These are phyloP conservation scores for Phlebiopsis flavidoalba DNA, from an alignment of 768 basidiomycete genomes.

Conservation along the genomic window DNA sequence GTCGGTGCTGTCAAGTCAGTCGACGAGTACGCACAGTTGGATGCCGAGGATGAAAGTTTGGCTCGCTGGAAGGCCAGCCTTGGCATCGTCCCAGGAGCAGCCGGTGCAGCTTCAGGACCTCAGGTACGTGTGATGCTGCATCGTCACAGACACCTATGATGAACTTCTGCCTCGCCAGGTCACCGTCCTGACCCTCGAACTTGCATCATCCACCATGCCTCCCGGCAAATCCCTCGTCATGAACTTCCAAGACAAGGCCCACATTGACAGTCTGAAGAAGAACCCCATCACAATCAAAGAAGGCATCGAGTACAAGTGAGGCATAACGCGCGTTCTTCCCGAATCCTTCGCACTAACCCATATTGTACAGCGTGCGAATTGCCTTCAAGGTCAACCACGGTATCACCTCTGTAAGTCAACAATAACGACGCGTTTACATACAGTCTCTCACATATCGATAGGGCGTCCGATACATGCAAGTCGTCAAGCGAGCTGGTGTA, in stretches of 20 bases:
- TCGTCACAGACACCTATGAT: not conserved
- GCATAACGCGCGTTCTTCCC: conserved; percentile 1
- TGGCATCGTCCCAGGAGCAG: conserved; percentile 62
- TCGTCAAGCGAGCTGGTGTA: conserved; percentile 76
- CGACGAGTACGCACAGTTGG: conserved; percentile 81
- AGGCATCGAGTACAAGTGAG: conserved; percentile 85
- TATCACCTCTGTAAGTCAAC: conserved; percentile 66
- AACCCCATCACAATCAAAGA: conserved; percentile 78
- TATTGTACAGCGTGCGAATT: conserved; percentile 64
- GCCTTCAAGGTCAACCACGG: conserved; percentile 85
- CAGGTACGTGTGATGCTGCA: conserved; percentile 43
- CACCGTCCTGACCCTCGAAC: conserved; percentile 69
- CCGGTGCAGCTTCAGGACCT: conserved; percentile 43
- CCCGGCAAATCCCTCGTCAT: conserved; percentile 55
- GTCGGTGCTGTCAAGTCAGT: conserved; percentile 60
- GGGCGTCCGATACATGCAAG: conserved; percentile 85
- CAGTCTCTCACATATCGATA: conserved; percentile 25
- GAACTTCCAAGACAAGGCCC: conserved; percentile 51
- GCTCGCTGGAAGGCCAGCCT: conserved; percentile 94
- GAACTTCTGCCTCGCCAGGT: conserved; percentile 39
- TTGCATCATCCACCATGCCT: conserved; percentile 70
- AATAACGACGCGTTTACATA: not conserved
- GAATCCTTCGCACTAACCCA: not conserved
- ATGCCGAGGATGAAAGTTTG: conserved; percentile 89
- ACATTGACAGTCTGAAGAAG: conserved; percentile 60